Percentiles rank a stretch among this genome's conserved stretches.
These are phyloP conservation scores for Suillus occidentalis DNA, from an alignment of 768 basidiomycete species.

Conservation along the genomic window DNA sequence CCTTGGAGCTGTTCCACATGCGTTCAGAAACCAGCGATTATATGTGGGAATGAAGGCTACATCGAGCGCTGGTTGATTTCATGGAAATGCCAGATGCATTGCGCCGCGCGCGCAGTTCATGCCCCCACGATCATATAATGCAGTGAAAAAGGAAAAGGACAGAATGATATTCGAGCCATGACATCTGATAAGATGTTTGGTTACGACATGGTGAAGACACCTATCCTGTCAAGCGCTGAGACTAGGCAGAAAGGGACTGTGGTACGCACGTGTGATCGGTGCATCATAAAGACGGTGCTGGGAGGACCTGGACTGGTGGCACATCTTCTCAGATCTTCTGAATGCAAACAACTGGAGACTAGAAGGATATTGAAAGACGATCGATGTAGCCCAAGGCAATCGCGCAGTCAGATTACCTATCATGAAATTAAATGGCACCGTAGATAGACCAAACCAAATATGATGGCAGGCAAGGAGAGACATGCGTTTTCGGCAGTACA, in stretches of 20 bases:
- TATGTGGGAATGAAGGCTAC: background rate
- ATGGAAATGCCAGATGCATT: background rate
- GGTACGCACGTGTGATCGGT: background rate
- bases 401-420: constrained; percentile 24
- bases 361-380: background rate
- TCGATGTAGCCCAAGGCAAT: constrained; percentile 13
- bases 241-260: background rate
- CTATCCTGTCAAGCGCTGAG: background rate
- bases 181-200: background rate
- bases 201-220: background rate
- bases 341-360: background rate
- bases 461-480: background rate
- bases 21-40: background rate
- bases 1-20: constrained; percentile 2
- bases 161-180: background rate
- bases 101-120: background rate
- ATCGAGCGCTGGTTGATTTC: background rate
- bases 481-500: background rate
- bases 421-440: constrained; percentile 24
- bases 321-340: no score
- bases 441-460: constrained; percentile 16
- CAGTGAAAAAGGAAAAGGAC: background rate
- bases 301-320: background rate
- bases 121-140: constrained; percentile 3
- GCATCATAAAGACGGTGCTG: background rate